phyloP scores from a whole-genome alignment of 2,329 filamentous ascomycete species.

The Zymoseptoria pseudotritici region DNA sequence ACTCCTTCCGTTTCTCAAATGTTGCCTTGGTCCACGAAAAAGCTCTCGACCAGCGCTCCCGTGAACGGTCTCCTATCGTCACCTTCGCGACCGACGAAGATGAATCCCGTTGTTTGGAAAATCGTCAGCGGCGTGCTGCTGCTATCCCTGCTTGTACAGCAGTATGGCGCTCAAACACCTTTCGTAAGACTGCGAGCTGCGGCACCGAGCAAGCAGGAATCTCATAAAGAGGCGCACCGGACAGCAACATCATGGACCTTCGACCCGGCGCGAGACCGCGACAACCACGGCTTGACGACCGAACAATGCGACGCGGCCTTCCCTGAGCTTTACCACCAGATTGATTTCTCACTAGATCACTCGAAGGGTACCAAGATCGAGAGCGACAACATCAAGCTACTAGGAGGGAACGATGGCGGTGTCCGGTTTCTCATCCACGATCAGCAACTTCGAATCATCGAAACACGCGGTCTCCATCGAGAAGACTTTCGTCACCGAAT shows the following conservation, averaged over 20 bases:
- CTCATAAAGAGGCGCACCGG: not conserved
- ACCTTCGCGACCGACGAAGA: not conserved
- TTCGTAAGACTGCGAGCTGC: not conserved
- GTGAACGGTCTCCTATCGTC: not conserved
- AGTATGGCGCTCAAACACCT: slow-evolving; percentile 1
- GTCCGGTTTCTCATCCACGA: slow-evolving; percentile 13
- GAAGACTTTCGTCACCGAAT: slow-evolving; percentile 20
- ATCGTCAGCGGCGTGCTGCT: slow-evolving; percentile 12
- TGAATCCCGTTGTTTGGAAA: slow-evolving; percentile 14
- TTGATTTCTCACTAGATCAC: slow-evolving; percentile 23
- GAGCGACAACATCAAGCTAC: slow-evolving; percentile 9
- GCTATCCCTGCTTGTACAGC: slow-evolving; percentile 13
- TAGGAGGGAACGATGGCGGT: slow-evolving; percentile 34
- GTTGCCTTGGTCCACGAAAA: no score
- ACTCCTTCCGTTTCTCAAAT: no score
- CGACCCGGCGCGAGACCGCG: slow-evolving; percentile 19
- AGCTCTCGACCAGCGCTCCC: no score
- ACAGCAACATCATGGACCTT: slow-evolving; percentile 11
- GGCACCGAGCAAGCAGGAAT: not conserved
- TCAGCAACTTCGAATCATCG: slow-evolving; percentile 16
- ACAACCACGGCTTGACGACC: slow-evolving; percentile 23
- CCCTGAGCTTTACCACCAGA: slow-evolving; percentile 26
- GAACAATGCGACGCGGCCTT: slow-evolving; percentile 28
- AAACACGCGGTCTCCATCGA: slow-evolving; percentile 16
- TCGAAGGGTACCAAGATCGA: slow-evolving; percentile 8